Conservation (phyloP, 441 rosid genomes). For the Gossypium lobatum region DNA sequence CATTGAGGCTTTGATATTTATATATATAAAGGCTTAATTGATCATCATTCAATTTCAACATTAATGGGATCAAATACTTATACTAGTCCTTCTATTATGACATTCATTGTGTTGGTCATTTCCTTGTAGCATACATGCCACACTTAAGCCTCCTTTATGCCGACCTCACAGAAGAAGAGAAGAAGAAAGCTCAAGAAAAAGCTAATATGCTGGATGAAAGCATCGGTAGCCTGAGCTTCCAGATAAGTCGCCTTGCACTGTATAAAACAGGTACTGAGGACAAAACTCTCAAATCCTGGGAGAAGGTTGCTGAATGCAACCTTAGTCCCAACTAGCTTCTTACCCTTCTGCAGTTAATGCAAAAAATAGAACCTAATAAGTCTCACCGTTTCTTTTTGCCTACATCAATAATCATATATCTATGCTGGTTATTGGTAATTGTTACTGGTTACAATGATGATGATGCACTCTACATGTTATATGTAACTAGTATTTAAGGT, state of each 20-base stretch:
- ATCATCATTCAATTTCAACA: background rate
- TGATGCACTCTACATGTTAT: background rate
- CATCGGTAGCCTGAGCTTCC: constrained; percentile 48
- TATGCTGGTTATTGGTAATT: background rate
- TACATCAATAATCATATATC: background rate
- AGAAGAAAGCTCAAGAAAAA: constrained; percentile 64
- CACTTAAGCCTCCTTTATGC: constrained; percentile 75
- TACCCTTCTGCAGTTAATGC: background rate
- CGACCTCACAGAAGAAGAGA: constrained; percentile 63
- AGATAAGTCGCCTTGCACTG: constrained; percentile 50
- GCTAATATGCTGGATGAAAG: constrained; percentile 45
- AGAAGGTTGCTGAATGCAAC: constrained; percentile 50
- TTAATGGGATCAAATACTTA: background rate
- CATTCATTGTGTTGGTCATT: background rate
- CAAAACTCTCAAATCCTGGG: constrained; percentile 69
- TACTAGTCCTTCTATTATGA: background rate
- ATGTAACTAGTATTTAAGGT: background rate
- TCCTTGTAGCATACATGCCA: constrained; percentile 76
- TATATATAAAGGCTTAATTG: background rate
- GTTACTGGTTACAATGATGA: background rate
- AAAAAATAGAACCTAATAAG: background rate
- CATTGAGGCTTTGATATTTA: background rate
- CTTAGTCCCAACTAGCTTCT: constrained; percentile 26
- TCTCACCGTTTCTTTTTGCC: background rate
- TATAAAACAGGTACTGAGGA: constrained; percentile 66